Base-by-base conservation (phyloP, 768 basidiomycete genomes). In the Rhodotorula toruloides region DNA sequence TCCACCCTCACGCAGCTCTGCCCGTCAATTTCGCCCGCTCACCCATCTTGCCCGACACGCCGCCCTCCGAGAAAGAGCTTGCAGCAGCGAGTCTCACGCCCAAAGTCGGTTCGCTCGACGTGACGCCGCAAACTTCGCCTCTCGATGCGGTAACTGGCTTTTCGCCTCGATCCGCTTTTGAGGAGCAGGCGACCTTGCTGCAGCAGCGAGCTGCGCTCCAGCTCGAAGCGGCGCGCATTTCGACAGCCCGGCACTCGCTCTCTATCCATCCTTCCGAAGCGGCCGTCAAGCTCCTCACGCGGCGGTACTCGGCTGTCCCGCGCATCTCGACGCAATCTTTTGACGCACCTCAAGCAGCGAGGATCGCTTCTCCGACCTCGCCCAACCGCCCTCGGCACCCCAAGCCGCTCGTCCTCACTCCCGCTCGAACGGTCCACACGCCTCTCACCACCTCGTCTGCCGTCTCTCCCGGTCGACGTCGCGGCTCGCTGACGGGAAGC, bases 361-460 rank as follows among this genome's bases (percentile, higher is more conserved):
- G 12, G 3, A 19, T 49, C 0, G 2, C 34, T 19, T 6, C 48
- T 1, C 19, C 59, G 2, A 19, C 54, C n/a, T 22, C 59, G 17
- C 42, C 54, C 27, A 7, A 32, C 22, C 54, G 59, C 1, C 42
- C 21, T 0, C 44, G 61, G 44, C 57, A 62, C 47, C 66, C 56
- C 16, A 67, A 67, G 44, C 66, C 66, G 6, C 66, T 67, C 55
- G 66, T 67, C 32, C 57, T 67, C 27, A 67, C 66, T 6, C 66
- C 61, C 27, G 60, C 61, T 3, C 66, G 66, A 14, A 67, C 61
- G 16, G 29, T 67, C 36, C 32, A 50, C 14, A 44, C 60, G 14
- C 60, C 60, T 1, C 50, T 61, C 36, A 61, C 60, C 27, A 37
- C 52, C n/a, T 9, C 22, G 1, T 14, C 34, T 5, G 17, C 37